Evolutionary conservation across 139 green algal genomes (phyloP).

Genomic region (Chlorella vulgaris): DNA sequence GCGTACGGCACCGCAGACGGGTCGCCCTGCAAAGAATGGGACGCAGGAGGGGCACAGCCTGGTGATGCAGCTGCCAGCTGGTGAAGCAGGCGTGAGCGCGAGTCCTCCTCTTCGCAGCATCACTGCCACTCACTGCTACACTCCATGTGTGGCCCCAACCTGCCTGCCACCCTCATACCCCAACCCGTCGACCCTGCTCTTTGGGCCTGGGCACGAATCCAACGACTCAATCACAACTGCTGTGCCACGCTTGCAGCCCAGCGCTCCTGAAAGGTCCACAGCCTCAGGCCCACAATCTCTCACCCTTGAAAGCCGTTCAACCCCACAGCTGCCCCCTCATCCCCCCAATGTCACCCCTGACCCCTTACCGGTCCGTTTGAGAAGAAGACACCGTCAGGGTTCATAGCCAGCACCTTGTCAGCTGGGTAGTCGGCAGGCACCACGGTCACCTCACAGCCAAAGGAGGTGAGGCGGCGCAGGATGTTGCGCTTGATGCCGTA

Average conservation of each 20-base stretch:
- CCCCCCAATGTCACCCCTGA: not conserved
- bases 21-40: constrained; percentile 76
- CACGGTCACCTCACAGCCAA: constrained; percentile 95
- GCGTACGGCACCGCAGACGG: constrained; percentile 96
- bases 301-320: not conserved
- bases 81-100: too few species aligned
- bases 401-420: constrained; percentile 91
- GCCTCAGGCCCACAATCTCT: too few species aligned
- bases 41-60: not conserved
- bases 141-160: too few species aligned
- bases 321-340: not conserved
- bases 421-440: constrained; percentile 92
- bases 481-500: constrained; percentile 99
- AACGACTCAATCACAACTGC: too few species aligned
- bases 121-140: too few species aligned
- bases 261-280: too few species aligned
- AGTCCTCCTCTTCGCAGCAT: too few species aligned
- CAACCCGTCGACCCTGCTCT: too few species aligned
- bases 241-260: too few species aligned
- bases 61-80: too few species aligned
- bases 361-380: constrained; percentile 86
- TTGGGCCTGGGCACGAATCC: too few species aligned
- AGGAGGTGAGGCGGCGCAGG: constrained; percentile 89
- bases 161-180: too few species aligned
- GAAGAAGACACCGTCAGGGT: constrained; percentile 99